phyloP scores from a whole-genome alignment of 257 asterid genomes.

The Primulina huaijiensis region DNA sequence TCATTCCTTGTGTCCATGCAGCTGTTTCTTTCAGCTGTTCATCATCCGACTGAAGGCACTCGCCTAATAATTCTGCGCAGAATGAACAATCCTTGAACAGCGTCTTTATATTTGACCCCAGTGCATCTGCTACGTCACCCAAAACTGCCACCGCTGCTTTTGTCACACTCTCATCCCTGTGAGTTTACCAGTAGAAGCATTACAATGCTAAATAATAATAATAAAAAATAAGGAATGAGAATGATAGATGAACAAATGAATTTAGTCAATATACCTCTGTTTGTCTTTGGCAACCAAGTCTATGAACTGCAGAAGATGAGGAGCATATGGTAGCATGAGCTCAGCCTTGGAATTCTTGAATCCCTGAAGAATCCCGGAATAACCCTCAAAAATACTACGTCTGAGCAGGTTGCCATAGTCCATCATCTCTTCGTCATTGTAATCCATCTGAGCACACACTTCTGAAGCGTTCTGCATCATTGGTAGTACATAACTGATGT shows the following conservation, averaged over 20 bases:
- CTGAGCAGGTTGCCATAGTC: constrained; percentile 74
- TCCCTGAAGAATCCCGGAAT: constrained; percentile 85
- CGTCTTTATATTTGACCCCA: constrained; percentile 59
- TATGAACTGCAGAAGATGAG: constrained; percentile 67
- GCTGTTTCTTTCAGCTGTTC: constrained; percentile 83
- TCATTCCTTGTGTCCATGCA: constrained; percentile 83
- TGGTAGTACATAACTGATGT: constrained; percentile 54
- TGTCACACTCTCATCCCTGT: constrained; percentile 73
- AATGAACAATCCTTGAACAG: constrained; percentile 49
- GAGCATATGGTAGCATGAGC: constrained; percentile 68
- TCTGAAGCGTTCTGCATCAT: constrained; percentile 81
- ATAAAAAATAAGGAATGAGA: background rate
- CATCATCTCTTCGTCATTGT: constrained; percentile 65
- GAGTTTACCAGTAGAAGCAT: constrained; percentile 13
- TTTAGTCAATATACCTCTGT: constrained; percentile 41
- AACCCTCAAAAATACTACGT: constrained; percentile 79
- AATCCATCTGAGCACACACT: constrained; percentile 60
- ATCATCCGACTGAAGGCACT: constrained; percentile 79
- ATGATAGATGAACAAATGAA: background rate
- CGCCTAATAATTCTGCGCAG: constrained; percentile 53
- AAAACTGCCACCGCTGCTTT: constrained; percentile 80
- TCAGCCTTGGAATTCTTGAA: constrained; percentile 66
- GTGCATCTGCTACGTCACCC: constrained; percentile 91
- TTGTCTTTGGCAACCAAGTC: constrained; percentile 65
- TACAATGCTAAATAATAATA: constrained; percentile 12